Evolutionary conservation across 208 protist genomes (phyloP).

Genomic region (Angomonas ambiguus): DNA sequence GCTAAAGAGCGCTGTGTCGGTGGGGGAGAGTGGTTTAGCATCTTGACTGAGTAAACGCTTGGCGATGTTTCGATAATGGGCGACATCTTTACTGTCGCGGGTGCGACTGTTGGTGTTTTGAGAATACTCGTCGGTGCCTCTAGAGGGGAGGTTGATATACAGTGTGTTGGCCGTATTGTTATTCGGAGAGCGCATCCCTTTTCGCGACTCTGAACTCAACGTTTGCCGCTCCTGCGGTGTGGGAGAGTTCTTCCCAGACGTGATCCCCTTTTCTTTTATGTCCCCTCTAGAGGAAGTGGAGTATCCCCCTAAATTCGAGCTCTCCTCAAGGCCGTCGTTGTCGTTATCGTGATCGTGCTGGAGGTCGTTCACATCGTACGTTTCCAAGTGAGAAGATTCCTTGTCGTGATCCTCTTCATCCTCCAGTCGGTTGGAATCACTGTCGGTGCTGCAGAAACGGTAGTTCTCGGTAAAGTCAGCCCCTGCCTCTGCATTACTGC

Average conservation of each 20-base stretch:
- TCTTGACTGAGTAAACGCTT: too few species aligned
- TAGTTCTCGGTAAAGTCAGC: background rate
- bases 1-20: too few species aligned
- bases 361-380: background rate
- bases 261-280: too few species aligned
- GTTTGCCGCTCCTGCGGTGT: too few species aligned
- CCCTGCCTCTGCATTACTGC: too few species aligned
- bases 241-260: too few species aligned
- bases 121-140: background rate
- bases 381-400: background rate
- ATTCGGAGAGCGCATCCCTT: background rate
- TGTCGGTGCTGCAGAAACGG: background rate
- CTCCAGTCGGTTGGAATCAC: too few species aligned
- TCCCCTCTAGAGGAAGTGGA: background rate
- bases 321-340: background rate
- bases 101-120: background rate
- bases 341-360: background rate
- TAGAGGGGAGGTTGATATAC: background rate
- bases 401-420: background rate
- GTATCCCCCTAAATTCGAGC: background rate
- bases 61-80: background rate
- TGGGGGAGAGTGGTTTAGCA: too few species aligned
- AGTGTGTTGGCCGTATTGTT: background rate
- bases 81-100: background rate
- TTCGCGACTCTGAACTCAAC: too few species aligned